These are phyloP conservation scores for Porcisia deanei DNA, from an alignment of 208 protist species.

Conservation along the genomic window DNA sequence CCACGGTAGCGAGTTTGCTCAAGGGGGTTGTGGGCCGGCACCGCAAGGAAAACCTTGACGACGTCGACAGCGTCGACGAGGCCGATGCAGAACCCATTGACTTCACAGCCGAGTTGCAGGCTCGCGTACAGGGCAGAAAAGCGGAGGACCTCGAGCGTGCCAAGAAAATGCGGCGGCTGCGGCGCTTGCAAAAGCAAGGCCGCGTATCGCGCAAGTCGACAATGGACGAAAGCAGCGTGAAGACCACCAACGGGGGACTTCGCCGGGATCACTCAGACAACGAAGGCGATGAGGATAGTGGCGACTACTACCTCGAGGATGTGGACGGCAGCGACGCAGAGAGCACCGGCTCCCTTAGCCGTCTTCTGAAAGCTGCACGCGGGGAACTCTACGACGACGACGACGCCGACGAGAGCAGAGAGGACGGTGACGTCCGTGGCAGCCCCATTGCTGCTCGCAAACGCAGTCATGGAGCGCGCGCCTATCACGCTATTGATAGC, in stretches of 20 bases:
- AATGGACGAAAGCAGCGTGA: slow-evolving; percentile 54
- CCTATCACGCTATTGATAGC: slow-evolving; percentile 38
- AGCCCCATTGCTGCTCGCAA: slow-evolving; percentile 8
- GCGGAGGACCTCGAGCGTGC: slow-evolving; percentile 62
- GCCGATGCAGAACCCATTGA: slow-evolving; percentile 24
- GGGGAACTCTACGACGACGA: slow-evolving; percentile 40
- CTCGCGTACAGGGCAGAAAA: slow-evolving; percentile 48
- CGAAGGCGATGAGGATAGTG: slow-evolving; percentile 25
- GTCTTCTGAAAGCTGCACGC: slow-evolving; percentile 17
- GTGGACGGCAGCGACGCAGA: slow-evolving; percentile 21
- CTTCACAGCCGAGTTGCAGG: slow-evolving; percentile 57
- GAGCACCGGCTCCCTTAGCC: slow-evolving; percentile 34
- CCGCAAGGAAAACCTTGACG: background rate
- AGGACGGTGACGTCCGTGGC: slow-evolving; percentile 2
- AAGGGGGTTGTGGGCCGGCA: slow-evolving; percentile 34
- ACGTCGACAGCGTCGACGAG: slow-evolving; percentile 9
- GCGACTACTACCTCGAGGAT: slow-evolving; percentile 31
- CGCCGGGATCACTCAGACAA: slow-evolving; percentile 15
- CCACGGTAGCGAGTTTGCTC: slow-evolving; percentile 40
- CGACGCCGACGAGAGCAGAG: slow-evolving; percentile 23
- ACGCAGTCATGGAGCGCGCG: background rate
- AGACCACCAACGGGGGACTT: slow-evolving; percentile 25
- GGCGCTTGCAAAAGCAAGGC: slow-evolving; percentile 64
- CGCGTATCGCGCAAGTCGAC: slow-evolving; percentile 65
- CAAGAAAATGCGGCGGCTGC: slow-evolving; percentile 79